These are phyloP conservation scores for Melampsora americana DNA, from an alignment of 1,284 basidiomycete genomes.

Conservation along the genomic window DNA sequence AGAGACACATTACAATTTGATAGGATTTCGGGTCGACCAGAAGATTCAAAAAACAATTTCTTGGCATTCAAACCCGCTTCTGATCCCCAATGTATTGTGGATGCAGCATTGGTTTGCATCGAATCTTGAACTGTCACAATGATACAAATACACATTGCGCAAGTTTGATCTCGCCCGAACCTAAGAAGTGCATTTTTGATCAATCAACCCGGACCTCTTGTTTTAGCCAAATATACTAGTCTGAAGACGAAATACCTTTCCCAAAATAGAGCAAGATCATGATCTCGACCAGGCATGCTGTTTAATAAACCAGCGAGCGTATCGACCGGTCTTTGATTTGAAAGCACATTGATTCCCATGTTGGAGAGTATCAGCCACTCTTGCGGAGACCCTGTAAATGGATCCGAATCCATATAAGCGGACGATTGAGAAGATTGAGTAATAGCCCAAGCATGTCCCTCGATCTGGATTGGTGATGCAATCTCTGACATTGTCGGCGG, in stretches of 20 bases:
- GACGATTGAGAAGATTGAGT: constrained; percentile 52
- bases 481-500: constrained; percentile 66
- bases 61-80: constrained; percentile 51
- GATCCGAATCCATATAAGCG: constrained; percentile 54
- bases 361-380: constrained; percentile 84
- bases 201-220: too few relatives aligned
- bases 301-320: constrained; percentile 62
- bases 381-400: constrained; percentile 64
- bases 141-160: constrained; percentile 78
- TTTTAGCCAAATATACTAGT: too few relatives aligned
- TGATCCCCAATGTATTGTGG: constrained; percentile 46
- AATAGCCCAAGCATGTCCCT: constrained; percentile 78
- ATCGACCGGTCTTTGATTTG: constrained; percentile 79
- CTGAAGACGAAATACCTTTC: constrained; percentile 48
- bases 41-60: constrained; percentile 51
- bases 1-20: not conserved
- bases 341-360: constrained; percentile 73
- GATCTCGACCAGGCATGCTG: constrained; percentile 46
- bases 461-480: constrained; percentile 69
- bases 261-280: constrained; percentile 52
- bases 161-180: constrained; percentile 81
- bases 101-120: constrained; percentile 17
- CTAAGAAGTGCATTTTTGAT: constrained; percentile 55
- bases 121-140: constrained; percentile 56
- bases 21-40: constrained; percentile 44